Conservation (phyloP, 768 basidiomycete genomes). For the Tulasnella sp. region DNA sequence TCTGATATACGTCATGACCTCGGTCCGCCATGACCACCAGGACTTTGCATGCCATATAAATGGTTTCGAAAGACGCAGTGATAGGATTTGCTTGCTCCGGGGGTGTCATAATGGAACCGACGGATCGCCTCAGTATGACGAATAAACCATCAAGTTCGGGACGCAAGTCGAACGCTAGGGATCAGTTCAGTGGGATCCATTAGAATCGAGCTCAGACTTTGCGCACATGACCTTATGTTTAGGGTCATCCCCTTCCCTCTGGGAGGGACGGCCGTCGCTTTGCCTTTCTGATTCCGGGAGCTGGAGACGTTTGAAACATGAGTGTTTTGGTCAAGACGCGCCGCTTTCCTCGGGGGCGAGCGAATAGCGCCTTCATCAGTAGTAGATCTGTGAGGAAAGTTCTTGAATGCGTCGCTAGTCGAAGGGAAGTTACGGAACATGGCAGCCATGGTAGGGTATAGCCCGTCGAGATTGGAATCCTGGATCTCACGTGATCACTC, state of each 20-base stretch:
- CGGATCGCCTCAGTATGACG: background rate
- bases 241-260: background rate
- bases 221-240: background rate
- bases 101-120: background rate
- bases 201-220: background rate
- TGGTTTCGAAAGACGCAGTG: conserved; percentile 13
- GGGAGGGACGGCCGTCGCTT: background rate
- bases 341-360: conserved; percentile 15
- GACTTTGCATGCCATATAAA: conserved; percentile 22
- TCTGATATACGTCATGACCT: conserved; percentile 48
- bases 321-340: background rate
- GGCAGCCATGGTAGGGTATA: background rate
- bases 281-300: background rate
- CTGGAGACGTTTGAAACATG: too few relatives aligned
- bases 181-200: background rate
- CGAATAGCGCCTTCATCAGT: conserved; percentile 1
- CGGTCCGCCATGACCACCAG: conserved; percentile 27
- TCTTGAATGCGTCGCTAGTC: background rate
- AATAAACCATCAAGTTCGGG: background rate
- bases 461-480: too few relatives aligned
- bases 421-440: conserved; percentile 7
- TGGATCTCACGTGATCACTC: too few relatives aligned
- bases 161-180: background rate
- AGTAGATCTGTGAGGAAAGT: background rate
- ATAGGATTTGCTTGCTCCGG: background rate